These are phyloP conservation scores for Papiliotrema terrestris DNA, from an alignment of 1,284 basidiomycete genomes.

Conservation along the genomic window DNA sequence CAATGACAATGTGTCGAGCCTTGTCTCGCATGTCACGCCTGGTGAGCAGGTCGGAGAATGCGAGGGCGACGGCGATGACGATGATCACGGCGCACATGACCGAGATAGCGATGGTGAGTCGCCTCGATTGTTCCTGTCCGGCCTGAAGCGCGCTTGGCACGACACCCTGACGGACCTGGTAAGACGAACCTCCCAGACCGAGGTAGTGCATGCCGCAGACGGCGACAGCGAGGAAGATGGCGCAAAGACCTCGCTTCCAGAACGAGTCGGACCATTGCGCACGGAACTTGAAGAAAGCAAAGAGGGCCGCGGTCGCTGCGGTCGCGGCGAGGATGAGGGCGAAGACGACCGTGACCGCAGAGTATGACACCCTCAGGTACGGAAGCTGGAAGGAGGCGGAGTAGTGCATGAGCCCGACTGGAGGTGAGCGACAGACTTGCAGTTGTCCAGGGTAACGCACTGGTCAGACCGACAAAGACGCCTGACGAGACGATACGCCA, in stretches of 20 bases:
- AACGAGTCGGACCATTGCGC: slow-evolving; percentile 53
- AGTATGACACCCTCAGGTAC: slow-evolving; percentile 34
- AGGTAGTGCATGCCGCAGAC: slow-evolving; percentile 56
- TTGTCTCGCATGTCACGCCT: slow-evolving; percentile 47
- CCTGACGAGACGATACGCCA: slow-evolving; percentile 55
- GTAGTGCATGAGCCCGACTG: slow-evolving; percentile 52
- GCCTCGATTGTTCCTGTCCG: slow-evolving; percentile 35
- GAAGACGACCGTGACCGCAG: slow-evolving; percentile 48
- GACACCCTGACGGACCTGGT: slow-evolving; percentile 37
- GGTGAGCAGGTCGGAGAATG: slow-evolving; percentile 46
- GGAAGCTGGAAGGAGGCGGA: slow-evolving; percentile 51
- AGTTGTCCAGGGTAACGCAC: slow-evolving; percentile 54
- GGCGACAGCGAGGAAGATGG: slow-evolving; percentile 49
- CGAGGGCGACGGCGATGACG: slow-evolving; percentile 48
- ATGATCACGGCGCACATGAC: slow-evolving; percentile 54
- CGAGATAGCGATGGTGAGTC: slow-evolving; percentile 49
- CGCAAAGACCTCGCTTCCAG: slow-evolving; percentile 51
- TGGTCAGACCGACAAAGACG: slow-evolving; percentile 71
- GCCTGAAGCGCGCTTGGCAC: slow-evolving; percentile 18
- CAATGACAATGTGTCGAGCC: slow-evolving; percentile 53
- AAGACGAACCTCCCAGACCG: slow-evolving; percentile 51
- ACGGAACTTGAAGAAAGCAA: slow-evolving; percentile 52
- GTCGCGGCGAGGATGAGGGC: slow-evolving; percentile 52
- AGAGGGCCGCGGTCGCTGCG: slow-evolving; percentile 51
- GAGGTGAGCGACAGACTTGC: slow-evolving; percentile 15